Evolutionary conservation across 371 early-diverging fungal species (phyloP), one percentile per base, ranked within the genome.

Genomic region (Apophysomyces sp.): DNA sequence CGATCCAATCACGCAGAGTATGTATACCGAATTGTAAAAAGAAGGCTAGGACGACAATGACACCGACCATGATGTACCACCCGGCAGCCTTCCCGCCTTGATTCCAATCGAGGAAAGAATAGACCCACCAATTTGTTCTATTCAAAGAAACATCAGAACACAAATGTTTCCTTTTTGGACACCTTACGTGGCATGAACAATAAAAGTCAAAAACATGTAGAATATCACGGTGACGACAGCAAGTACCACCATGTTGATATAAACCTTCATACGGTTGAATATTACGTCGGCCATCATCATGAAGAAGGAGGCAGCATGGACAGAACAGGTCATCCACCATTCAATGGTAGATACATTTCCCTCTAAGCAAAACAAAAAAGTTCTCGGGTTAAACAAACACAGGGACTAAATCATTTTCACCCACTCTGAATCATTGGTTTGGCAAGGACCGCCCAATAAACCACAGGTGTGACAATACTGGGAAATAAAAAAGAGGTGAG

Each of bases 401-500:
- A n/a, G n/a, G n/a, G n/a, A n/a, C n/a, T 7, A 18, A 41, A 9
- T 9, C n/a, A 16, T 6, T 3, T 21, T 21, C 9, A 7, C 49
- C 21, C 21, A 44, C 49, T n/a, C 21, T 44, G 26, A 9, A 34
- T 24, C 37, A 68, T 37, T 1, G 51, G 27, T 6, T 34, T 56
- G 21, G 65, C 58, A 9, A 78, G 41, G 15, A 55, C 8, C n/a
- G 72, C 57, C 86, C 86, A 86, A 58, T 69, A 86, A 15, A 86
- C 81, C 53, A 86, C 73, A 13, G 86, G 86, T n/a, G 84, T 84
- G 15, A 84, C 67, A 34, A 86, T 75, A 39, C 81, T 80, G 51
- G 24, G 32, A 34, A 57, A 31, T 11, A 27, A 37, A 52, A 18
- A 52, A 1, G 32, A 6, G 29, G 32, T 26, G 27, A 36, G 8